Percentiles rank a stretch among this genome's conserved stretches.
Evolutionary conservation across 2,329 filamentous ascomycete genomes (phyloP).

Genomic region (Lachnum nothofagi): DNA sequence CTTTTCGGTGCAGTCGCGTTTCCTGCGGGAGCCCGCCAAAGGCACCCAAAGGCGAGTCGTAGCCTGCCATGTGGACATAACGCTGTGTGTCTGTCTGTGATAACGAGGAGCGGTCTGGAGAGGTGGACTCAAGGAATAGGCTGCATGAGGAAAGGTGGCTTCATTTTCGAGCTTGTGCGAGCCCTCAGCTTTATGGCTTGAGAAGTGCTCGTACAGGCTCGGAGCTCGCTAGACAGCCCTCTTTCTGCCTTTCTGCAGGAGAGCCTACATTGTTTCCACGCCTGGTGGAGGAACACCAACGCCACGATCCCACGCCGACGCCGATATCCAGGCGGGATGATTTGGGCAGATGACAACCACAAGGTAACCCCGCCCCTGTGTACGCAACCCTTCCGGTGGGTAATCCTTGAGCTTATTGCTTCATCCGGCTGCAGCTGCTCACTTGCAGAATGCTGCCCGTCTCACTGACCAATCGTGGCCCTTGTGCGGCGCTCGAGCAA

Average conservation of each 20-base stretch:
- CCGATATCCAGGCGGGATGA: neutral
- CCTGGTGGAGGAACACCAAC: neutral
- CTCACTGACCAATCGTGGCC: neutral
- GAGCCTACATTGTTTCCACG: neutral
- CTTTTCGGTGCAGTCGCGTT: neutral
- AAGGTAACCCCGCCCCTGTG: neutral
- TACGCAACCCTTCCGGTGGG: neutral
- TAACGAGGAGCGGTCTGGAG: neutral
- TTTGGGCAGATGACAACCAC: neutral
- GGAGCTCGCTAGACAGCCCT: neutral
- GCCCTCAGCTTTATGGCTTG: neutral
- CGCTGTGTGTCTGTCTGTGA: neutral
- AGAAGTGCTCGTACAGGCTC: neutral
- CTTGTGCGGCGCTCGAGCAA: neutral
- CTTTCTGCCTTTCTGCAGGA: neutral
- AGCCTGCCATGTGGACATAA: slow-evolving; percentile 13
- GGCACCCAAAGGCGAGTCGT: slow-evolving; percentile 5
- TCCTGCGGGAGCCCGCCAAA: slow-evolving; percentile 1
- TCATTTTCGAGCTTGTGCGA: neutral
- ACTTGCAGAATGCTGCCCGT: neutral
- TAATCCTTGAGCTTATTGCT: neutral
- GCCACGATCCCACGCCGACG: neutral
- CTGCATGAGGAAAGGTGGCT: neutral
- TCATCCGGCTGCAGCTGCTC: neutral
- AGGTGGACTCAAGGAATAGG: neutral